Conservation (phyloP, 2,329 filamentous ascomycete species). For the Cladosporium sp. region DNA sequence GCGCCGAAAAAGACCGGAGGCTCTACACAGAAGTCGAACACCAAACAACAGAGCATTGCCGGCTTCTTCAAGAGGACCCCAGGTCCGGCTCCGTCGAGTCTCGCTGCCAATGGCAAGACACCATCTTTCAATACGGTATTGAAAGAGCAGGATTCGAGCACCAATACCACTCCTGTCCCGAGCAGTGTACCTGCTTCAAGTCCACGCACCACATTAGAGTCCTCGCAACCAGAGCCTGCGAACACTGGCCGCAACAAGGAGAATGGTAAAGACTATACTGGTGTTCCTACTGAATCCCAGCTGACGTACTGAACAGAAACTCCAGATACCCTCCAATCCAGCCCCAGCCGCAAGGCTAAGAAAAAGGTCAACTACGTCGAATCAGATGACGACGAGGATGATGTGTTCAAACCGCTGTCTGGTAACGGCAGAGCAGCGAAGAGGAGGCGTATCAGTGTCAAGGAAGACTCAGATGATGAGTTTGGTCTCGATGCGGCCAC, state of each 20-base stretch:
- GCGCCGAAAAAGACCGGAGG: constrained; percentile 42
- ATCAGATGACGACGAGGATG: constrained; percentile 73
- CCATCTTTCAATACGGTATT: constrained; percentile 24
- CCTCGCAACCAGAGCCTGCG: constrained; percentile 50
- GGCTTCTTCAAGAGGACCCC: constrained; percentile 64
- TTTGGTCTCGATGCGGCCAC: constrained; percentile 58
- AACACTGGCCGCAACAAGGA: constrained; percentile 49
- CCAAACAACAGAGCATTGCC: constrained; percentile 68
- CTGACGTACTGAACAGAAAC: constrained; percentile 32
- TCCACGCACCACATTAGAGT: constrained; percentile 43
- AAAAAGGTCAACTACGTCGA: constrained; percentile 77
- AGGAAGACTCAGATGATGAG: constrained; percentile 64
- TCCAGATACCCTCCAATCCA: constrained; percentile 53
- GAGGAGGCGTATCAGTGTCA: constrained; percentile 58
- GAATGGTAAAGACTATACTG: constrained; percentile 38
- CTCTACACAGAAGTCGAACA: constrained; percentile 44
- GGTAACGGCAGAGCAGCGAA: constrained; percentile 49
- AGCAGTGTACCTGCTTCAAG: constrained; percentile 79
- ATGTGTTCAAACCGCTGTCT: constrained; percentile 59
- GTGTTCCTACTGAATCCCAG: not conserved
- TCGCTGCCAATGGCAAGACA: constrained; percentile 32
- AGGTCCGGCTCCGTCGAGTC: constrained; percentile 41
- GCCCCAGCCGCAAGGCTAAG: constrained; percentile 72
- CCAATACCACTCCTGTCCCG: constrained; percentile 66
- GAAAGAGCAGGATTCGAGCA: constrained; percentile 16